Evolutionary conservation across 257 asterid genomes (phyloP).

Genomic region (Penstemon barbatus): DNA sequence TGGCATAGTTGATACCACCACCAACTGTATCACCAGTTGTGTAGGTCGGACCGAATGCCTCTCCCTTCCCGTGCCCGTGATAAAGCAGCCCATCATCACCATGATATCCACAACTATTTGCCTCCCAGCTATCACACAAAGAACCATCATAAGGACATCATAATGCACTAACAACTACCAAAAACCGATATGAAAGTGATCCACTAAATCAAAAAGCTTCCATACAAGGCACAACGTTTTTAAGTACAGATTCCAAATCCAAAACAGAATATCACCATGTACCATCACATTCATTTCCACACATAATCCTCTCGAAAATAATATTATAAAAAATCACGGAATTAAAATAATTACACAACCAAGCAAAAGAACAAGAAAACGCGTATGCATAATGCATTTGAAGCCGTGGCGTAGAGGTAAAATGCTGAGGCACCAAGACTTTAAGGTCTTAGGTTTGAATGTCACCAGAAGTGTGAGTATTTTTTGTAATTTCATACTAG

Average conservation of each 20-base stretch:
- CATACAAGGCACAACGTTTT: background rate
- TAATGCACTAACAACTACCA: slow-evolving; percentile 18
- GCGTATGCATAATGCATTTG: too few relatives aligned
- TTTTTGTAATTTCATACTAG: too few relatives aligned
- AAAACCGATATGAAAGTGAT: background rate
- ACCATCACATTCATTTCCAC: background rate
- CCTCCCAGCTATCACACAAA: slow-evolving; percentile 71
- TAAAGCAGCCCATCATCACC: slow-evolving; percentile 91
- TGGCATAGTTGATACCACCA: slow-evolving; percentile 85
- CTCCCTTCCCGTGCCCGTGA: slow-evolving; percentile 93
- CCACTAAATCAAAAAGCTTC: slow-evolving; percentile 4
- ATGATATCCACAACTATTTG: slow-evolving; percentile 90
- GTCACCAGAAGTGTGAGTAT: too few relatives aligned
- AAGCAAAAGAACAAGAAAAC: too few relatives aligned
- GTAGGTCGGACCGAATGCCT: slow-evolving; percentile 78
- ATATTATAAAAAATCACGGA: too few relatives aligned
- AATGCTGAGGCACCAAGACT: too few relatives aligned
- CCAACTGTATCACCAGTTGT: slow-evolving; percentile 91
- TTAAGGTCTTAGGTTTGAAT: too few relatives aligned
- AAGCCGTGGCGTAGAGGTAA: too few relatives aligned
- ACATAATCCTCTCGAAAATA: slow-evolving; percentile 3
- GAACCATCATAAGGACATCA: slow-evolving; percentile 24
- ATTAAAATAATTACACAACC: too few relatives aligned
- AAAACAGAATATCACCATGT: slow-evolving; percentile 7
- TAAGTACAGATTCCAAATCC: background rate